These are phyloP conservation scores for Geosiphon pyriformis DNA, from an alignment of 192 early-diverging fungal genomes.

Conservation along the genomic window DNA sequence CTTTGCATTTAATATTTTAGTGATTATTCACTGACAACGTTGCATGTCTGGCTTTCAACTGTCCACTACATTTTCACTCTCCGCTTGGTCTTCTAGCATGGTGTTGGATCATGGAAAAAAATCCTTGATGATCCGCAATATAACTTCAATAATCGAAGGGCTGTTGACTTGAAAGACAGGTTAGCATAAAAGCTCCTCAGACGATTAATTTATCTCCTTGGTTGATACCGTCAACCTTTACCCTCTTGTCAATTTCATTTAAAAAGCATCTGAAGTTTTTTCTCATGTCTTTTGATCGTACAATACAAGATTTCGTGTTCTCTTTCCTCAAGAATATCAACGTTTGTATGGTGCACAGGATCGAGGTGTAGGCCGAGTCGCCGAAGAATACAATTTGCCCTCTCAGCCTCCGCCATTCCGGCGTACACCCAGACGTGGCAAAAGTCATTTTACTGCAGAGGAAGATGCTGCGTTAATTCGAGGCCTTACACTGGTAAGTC, in stretches of 20 bases:
- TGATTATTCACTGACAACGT: no score
- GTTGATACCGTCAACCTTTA: no score
- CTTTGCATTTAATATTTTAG: no score
- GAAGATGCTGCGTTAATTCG: not conserved
- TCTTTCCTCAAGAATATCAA: slow-evolving; percentile 24
- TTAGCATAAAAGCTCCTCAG: no score
- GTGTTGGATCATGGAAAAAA: slow-evolving; percentile 27
- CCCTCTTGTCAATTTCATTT: no score
- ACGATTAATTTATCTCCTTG: no score
- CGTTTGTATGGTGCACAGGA: slow-evolving; percentile 21
- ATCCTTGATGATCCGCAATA: slow-evolving; percentile 24
- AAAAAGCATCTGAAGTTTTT: no score
- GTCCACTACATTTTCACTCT: no score
- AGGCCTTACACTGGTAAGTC: not conserved
- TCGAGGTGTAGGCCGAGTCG: not conserved
- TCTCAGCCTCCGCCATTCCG: not conserved
- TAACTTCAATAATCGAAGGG: slow-evolving; percentile 15
- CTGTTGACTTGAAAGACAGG: slow-evolving; percentile 27
- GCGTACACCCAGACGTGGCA: not conserved
- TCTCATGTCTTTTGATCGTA: not conserved
- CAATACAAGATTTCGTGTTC: slow-evolving; percentile 15
- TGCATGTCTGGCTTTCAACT: no score
- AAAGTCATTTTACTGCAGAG: not conserved
- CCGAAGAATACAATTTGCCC: no score
- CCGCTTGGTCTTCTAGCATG: slow-evolving; percentile 11